A percentile compares a stretch with the other conserved stretches of the same genome.
Evolutionary conservation across 768 basidiomycete genomes (phyloP).

Genomic region (Rhodotorula graminis): DNA sequence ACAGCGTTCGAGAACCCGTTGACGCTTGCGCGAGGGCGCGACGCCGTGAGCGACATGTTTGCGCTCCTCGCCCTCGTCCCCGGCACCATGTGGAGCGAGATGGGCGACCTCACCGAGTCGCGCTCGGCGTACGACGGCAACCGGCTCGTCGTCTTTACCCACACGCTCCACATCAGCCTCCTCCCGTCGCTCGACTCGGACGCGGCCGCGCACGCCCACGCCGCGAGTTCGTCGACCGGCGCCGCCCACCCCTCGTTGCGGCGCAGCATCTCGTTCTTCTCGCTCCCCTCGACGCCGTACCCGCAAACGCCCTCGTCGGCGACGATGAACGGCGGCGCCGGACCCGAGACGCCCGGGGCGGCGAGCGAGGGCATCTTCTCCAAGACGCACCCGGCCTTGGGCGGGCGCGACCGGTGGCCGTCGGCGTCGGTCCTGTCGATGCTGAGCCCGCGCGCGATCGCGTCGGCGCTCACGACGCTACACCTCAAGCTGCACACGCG

Average conservation of each 20-base stretch:
- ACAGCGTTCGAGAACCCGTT: conserved; percentile 37
- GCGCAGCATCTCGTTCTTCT: conserved; percentile 30
- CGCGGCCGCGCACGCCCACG: conserved; percentile 34
- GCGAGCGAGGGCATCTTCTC: conserved; percentile 6
- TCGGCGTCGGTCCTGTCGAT: conserved; percentile 3
- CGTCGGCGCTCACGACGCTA: conserved; percentile 58
- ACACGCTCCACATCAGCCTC: conserved; percentile 69
- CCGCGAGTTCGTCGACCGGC: conserved; percentile 51
- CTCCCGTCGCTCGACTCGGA: conserved; percentile 54
- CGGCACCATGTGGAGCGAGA: conserved; percentile 32
- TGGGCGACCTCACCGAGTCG: conserved; percentile 25
- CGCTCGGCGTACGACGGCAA: conserved; percentile 55
- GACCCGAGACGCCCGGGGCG: neutral
- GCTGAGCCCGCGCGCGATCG: conserved; percentile 37
- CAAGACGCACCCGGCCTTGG: conserved; percentile 25
- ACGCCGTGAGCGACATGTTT: conserved; percentile 30
- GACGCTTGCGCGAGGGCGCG: conserved; percentile 21
- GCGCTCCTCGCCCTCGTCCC: conserved; percentile 27
- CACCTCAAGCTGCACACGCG: conserved; percentile 69
- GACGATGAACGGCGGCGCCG: neutral
- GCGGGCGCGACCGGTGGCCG: conserved; percentile 28
- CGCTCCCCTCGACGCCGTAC: conserved; percentile 30
- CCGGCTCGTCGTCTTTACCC: conserved; percentile 68
- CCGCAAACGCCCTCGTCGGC: conserved; percentile 19
- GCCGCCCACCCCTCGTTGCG: neutral